Percentiles rank a stretch among this genome's conserved stretches.
These are phyloP conservation scores for Voacanga thouarsii DNA, from an alignment of 257 asterid genomes.

Conservation along the genomic window DNA sequence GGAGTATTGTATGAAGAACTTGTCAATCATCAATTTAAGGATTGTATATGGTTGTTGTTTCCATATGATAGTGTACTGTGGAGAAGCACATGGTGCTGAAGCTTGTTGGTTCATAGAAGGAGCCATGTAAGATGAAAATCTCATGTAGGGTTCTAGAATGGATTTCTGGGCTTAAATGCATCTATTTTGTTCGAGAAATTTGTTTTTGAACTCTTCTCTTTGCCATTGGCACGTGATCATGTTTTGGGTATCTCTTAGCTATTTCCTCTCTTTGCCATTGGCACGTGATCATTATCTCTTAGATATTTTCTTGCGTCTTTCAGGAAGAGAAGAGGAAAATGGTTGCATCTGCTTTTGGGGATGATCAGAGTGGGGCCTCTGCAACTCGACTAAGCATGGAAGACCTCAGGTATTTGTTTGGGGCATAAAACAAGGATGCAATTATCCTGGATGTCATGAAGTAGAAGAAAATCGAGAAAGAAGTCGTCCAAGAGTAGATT, in stretches of 20 bases:
- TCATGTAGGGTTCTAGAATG: too few species aligned
- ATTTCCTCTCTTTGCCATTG: background rate
- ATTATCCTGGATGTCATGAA: conserved; percentile 1
- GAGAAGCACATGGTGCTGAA: background rate
- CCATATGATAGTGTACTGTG: background rate
- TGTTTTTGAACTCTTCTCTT: background rate
- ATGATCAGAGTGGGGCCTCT: conserved; percentile 73
- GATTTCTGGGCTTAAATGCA: too few species aligned
- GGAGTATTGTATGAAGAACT: background rate
- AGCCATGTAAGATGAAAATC: too few species aligned
- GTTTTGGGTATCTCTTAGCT: background rate
- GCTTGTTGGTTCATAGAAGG: background rate
- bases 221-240: background rate
- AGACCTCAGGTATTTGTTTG: conserved; percentile 72
- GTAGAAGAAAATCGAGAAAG: conserved; percentile 1
- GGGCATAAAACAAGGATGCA: conserved; percentile 16
- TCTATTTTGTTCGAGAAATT: too few species aligned
- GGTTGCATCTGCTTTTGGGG: conserved; percentile 99
- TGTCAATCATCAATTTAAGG: background rate
- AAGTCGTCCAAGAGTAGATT: conserved; percentile 3
- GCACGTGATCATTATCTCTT: background rate
- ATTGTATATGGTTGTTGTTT: background rate
- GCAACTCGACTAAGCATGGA: conserved; percentile 63
- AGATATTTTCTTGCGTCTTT: background rate
- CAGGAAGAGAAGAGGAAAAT: conserved; percentile 98